Evolutionary conservation across 2,329 filamentous ascomycete species (phyloP), one percentile per base, ranked within the genome.

Genomic region (Cucurbitaria berberidis): DNA sequence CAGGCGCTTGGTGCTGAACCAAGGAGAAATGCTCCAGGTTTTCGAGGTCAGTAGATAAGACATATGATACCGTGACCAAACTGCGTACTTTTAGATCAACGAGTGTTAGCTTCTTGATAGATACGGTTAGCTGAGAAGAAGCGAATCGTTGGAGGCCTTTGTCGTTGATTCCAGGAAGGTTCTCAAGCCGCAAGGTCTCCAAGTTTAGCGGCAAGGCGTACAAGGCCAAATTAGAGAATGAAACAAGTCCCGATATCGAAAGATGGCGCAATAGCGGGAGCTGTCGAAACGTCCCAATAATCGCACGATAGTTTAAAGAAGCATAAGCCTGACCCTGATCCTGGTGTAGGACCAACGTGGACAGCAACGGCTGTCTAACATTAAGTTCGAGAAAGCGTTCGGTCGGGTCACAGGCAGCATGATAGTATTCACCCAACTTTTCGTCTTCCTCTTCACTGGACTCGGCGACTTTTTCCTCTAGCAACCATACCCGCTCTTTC

Each of bases 401-500:
- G 5, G 76, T 76, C 3, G 77, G 77, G 50, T 82, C 80, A 45
- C 82, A 70, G 36, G 79, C 76, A n/a, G 78, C 52, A 9, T 68
- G 53, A 29, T 72, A 74, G 40, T 66, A 70, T 5, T 41, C 54
- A 3, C 50, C 48, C n/a, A 38, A 46, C 11, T 54, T 60, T 60
- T 56, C 70, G 1, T 59, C 76, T 68, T 68, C 75, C 45, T 66
- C 77, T 66, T 45, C 64, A 54, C 72, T 44, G 5, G 46, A 22
- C 3, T 66, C 59, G 10, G 45, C 19, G n/a, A 64, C 57, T 7
- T 51, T 32, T n/a, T 68, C 63, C 2, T 52, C 30, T 2, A 86
- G 66, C n/a, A 84, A 70, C 84, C 84, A 86, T 1, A 79, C 76
- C 46, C 84, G 80, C 61, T 84, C 80, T 61, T 78, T 83, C 30